A percentile compares a stretch with the other conserved stretches of the same genome.
Evolutionary conservation across 495 filamentous ascomycete genomes (phyloP).

Genomic region (Friedmanniomyces endolithicus): DNA sequence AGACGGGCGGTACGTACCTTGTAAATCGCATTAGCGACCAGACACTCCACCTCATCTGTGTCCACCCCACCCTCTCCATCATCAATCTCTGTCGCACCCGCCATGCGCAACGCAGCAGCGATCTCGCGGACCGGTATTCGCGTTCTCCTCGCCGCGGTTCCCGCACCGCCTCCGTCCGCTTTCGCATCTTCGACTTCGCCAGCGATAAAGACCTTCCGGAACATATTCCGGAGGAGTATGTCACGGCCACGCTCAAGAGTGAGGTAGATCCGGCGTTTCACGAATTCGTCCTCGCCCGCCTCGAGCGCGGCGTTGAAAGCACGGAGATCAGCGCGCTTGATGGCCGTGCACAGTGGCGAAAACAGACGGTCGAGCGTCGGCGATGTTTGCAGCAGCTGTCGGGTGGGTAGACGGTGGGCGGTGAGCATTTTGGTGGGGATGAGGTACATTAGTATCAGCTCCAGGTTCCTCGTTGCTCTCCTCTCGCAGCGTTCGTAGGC

Average conservation of each 20-base stretch:
- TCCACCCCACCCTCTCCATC: constrained; percentile 48
- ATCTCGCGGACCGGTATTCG: constrained; percentile 75
- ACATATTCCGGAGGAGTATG: constrained; percentile 75
- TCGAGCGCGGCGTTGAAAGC: constrained; percentile 75
- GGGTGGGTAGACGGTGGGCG: constrained; percentile 66
- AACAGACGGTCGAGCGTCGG: constrained; percentile 71
- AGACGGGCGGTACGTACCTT: constrained; percentile 48
- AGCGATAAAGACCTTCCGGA: constrained; percentile 77
- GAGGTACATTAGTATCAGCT: constrained; percentile 92
- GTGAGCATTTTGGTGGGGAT: constrained; percentile 85
- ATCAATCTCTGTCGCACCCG: constrained; percentile 14
- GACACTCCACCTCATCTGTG: constrained; percentile 86
- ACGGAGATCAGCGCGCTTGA: constrained; percentile 66
- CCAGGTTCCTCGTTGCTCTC: constrained; percentile 57
- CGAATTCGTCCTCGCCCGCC: constrained; percentile 72
- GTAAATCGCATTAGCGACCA: constrained; percentile 90
- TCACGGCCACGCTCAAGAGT: constrained; percentile 86
- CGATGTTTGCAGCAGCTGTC: constrained; percentile 54
- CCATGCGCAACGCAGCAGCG: constrained; percentile 45
- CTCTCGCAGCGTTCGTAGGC: constrained; percentile 67
- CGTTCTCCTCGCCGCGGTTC: constrained; percentile 46
- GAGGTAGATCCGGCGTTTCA: constrained; percentile 88
- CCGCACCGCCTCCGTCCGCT: constrained; percentile 36
- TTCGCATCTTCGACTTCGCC: constrained; percentile 66
- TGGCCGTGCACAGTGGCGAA: constrained; percentile 59